Base-by-base conservation (phyloP, 345 rosid genomes). In the Lepidium didymum region DNA sequence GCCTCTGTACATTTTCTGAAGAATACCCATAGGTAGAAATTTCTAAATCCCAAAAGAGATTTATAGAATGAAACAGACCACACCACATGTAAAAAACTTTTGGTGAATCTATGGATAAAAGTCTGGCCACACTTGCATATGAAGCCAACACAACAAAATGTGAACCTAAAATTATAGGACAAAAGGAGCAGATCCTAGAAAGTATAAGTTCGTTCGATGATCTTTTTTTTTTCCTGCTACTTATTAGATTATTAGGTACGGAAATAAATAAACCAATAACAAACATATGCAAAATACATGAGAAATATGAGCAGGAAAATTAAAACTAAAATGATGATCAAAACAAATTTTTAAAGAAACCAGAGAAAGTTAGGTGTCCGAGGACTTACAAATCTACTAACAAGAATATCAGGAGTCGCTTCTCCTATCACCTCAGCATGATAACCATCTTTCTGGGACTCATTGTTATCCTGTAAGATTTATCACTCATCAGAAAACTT, bases 401-500 rank as follows among this genome's bases (percentile, higher is more conserved):
- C 88, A 63, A 93, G 79, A 76, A 81, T 89, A 57, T 93, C 98
- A 34, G 98, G 98, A 41, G 96, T 93, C 47, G 80, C 79, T 82
- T 90, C 98, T 43, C 92, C 97, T 40, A 90, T 80, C 42, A 90
- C 82, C 79, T 93, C 98, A 66, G 84, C 91, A 14, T 83, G 83
- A 56, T 90, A 90, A 37, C 94, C 96, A 80, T 93, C 97, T 70
- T 79, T 86, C 62, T 75, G 70, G 13, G 79, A 79, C 82, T 90
- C 96, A 76, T 80, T 52, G 62, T 54, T 77, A 63, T 75, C 89
- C 97, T 93, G 77, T 31, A 58, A 53, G 50, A 50, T 68, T 37
- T 16, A 25, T 52, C 62, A 25, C 42, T 51, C 62, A 16, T 71
- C 50, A 62, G 15, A 56, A 52, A 33, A 23, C 11, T 61, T 70